These are phyloP conservation scores for Fusarium pininemorale DNA, from an alignment of 2,329 filamentous ascomycete species.

Conservation along the genomic window DNA sequence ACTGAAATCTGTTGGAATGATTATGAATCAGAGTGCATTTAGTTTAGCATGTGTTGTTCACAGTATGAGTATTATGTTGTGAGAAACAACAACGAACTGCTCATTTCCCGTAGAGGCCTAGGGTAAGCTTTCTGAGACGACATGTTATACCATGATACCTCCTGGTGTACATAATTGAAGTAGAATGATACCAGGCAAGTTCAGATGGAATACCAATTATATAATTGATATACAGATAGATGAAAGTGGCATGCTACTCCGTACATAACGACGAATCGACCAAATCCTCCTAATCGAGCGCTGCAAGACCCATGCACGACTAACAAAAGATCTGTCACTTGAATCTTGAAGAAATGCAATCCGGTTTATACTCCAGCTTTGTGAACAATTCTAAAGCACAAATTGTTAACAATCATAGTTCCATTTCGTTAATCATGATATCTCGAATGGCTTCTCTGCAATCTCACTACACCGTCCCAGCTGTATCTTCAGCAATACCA, in stretches of 20 bases:
- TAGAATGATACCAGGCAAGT: neutral
- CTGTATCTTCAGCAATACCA: conserved; percentile 16
- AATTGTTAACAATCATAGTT: too few relatives aligned
- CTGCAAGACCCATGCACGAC: neutral
- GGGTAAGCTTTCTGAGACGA: neutral
- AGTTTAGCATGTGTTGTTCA: neutral
- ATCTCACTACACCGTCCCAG: neutral
- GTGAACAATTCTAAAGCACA: too few relatives aligned
- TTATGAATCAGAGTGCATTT: neutral
- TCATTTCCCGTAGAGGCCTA: neutral
- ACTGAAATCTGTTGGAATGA: neutral
- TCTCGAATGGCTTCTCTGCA: accelerated
- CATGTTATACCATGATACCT: too few relatives aligned
- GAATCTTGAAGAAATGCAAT: neutral
- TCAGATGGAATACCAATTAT: accelerated
- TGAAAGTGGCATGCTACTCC: neutral
- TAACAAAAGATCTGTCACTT: too few relatives aligned
- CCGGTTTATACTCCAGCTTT: accelerated
- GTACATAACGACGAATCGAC: neutral
- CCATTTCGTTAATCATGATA: too few relatives aligned
- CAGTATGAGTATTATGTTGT: neutral
- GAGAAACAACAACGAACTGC: neutral
- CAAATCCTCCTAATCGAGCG: neutral
- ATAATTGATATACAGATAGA: too few relatives aligned
- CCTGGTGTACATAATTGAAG: too few relatives aligned